Conservation (phyloP, 148 eudicot genomes). For the Arbutus unedo region DNA sequence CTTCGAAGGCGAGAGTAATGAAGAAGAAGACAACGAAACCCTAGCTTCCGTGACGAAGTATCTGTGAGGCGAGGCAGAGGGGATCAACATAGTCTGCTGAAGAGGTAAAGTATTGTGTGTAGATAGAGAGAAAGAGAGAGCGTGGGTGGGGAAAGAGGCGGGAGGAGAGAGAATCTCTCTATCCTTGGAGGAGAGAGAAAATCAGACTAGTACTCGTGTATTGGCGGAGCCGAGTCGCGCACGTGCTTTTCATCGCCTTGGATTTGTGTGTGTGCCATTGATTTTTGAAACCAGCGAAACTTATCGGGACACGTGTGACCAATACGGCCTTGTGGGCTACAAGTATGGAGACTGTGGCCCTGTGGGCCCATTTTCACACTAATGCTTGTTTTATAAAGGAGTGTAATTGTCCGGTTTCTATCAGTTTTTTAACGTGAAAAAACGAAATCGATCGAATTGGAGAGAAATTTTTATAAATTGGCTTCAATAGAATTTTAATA, state of each 20-base stretch:
- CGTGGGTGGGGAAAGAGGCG: not conserved
- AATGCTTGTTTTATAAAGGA: too few relatives aligned
- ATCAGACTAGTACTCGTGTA: not conserved
- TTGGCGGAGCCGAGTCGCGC: constrained; percentile 15
- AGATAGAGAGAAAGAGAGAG: not conserved
- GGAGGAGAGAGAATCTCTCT: not conserved
- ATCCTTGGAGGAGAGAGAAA: not conserved
- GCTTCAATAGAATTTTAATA: too few relatives aligned
- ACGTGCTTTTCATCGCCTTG: constrained; percentile 17
- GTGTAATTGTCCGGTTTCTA: too few relatives aligned
- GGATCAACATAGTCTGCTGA: constrained; percentile 19
- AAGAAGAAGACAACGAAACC: constrained; percentile 12
- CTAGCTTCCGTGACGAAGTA: constrained; percentile 18
- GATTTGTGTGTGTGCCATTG: not conserved
- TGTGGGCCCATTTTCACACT: not conserved
- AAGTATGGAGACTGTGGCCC: not conserved
- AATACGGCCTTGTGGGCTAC: not conserved
- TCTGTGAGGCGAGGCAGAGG: constrained; percentile 22
- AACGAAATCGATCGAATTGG: too few relatives aligned
- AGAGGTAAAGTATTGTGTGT: not conserved
- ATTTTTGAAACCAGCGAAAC: not conserved
- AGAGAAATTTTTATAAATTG: too few relatives aligned
- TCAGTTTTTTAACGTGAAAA: too few relatives aligned
- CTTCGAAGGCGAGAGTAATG: not conserved
- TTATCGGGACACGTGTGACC: constrained; percentile 18